Evolutionary conservation across 768 basidiomycete species (phyloP), one percentile per base, ranked within the genome.

Genomic region (Boletus pseudo-olivaceus): DNA sequence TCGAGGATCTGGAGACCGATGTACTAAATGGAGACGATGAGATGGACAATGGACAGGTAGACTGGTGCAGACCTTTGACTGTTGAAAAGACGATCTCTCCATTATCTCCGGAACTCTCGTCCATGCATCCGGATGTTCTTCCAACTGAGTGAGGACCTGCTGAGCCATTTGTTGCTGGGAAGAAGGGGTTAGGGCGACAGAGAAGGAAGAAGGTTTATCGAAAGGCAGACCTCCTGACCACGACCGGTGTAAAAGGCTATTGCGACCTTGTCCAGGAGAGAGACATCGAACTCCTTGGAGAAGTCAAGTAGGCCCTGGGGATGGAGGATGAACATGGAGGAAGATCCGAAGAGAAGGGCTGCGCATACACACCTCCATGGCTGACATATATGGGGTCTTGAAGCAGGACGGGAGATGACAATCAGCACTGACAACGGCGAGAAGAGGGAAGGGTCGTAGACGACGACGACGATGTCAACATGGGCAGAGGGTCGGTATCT

Each of bases 1-100:
- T 98, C 97, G 34, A 99, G 78, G 68, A 99, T 96, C 73, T 98
- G 95, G 49, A 98, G 78, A 39, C 93, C 96, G 68, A 99, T 93
- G 72, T 92, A 98, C 95, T 98, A 55, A 32, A 58, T 30, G 38
- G 32, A 42, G 49, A 56, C 39, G 53, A 61, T 68, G 60, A 62
- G 53, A 58, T 27, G 26, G 40, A 37, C 11, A 30, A 37, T 4
- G 15, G 14, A 20, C 7, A 29, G 3, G 27, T 39, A 32, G n/a
- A 51, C 6, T 40, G 14, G 12, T 7, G 56, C 54, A 50, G 29
- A 88, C 90, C 79, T 93, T 98, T 65, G 85, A 83, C 73, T 98
- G 95, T 27, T 87, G 84, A 70, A 87, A 94, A 11, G 79, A 77
- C 1, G 93, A 89, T 47, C 79, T 78, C 65, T 97, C 93, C 55